Conservation (phyloP, 2,329 filamentous ascomycete species). For the Arthrobotrys entomopaga region DNA sequence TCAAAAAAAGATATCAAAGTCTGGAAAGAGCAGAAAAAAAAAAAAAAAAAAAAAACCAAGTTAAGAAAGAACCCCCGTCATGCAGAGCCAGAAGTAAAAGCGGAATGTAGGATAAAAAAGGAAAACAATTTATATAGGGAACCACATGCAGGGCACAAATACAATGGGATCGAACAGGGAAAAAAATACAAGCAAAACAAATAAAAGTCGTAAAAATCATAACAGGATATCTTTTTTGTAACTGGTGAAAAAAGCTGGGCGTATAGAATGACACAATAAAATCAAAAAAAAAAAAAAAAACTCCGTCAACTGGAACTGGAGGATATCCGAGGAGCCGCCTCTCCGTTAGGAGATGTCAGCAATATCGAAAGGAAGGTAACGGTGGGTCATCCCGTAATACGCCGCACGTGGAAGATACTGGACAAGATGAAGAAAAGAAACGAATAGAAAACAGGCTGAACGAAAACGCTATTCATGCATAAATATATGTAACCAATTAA, state of each 20-base stretch:
- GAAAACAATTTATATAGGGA: constrained; percentile 29
- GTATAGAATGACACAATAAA: not conserved
- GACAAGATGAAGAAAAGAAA: constrained; percentile 15
- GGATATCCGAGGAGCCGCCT: constrained; percentile 9
- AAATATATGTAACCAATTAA: constrained; percentile 27
- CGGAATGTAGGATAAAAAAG: constrained; percentile 14
- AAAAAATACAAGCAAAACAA: constrained; percentile 31
- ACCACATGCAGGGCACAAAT: constrained; percentile 33
- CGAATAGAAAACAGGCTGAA: constrained; percentile 9
- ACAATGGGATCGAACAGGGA: constrained; percentile 33
- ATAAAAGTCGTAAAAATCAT: constrained; percentile 35
- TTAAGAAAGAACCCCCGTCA: constrained; percentile 23
- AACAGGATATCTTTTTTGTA: constrained; percentile 32
- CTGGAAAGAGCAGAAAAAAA: constrained; percentile 27
- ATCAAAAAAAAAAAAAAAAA: not conserved
- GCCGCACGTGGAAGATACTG: constrained; percentile 36
- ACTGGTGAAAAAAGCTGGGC: constrained; percentile 7
- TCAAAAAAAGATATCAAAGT: constrained; percentile 24
- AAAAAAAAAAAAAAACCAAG: not conserved
- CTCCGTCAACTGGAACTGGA: constrained; percentile 20
- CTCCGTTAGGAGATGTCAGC: constrained; percentile 16
- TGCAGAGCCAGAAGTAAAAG: constrained; percentile 15
- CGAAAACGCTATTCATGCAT: constrained; percentile 45
- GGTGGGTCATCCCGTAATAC: constrained; percentile 36
- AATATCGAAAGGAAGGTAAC: constrained; percentile 30